Percentiles rank a stretch among this genome's conserved stretches.
Conservation (phyloP, 192 early-diverging fungal genomes). For the Backusella mclennaniae region DNA sequence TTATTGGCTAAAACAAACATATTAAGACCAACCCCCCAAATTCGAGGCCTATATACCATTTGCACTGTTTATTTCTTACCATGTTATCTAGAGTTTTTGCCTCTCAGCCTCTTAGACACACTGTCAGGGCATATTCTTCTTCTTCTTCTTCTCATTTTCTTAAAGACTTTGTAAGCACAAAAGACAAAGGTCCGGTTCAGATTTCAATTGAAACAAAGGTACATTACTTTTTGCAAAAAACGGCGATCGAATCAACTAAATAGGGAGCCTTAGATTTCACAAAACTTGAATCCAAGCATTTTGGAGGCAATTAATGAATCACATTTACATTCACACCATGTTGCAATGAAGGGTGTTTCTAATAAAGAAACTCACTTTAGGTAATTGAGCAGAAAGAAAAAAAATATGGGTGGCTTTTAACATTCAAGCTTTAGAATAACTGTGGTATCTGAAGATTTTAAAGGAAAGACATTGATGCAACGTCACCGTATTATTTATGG, state of each 20-base stretch:
- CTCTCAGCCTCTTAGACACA: background rate
- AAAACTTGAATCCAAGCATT: conserved; percentile 50
- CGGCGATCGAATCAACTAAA: too few species aligned
- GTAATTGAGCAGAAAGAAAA: conserved; percentile 26
- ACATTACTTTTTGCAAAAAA: background rate
- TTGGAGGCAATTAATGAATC: conserved; percentile 81
- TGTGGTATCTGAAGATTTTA: conserved; percentile 69
- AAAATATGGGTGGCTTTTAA: background rate
- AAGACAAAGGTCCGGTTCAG: conserved; percentile 33
- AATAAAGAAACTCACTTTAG: conserved; percentile 84
- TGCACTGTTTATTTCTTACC: background rate
- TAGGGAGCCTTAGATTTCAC: background rate
- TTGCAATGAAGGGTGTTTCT: conserved; percentile 77
- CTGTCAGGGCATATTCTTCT: background rate
- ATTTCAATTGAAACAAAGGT: conserved; percentile 31
- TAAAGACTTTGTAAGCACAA: conserved; percentile 26
- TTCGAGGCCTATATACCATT: background rate
- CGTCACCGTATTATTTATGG: conserved; percentile 70
- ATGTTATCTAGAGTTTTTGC: conserved; percentile 2
- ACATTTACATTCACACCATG: conserved; percentile 77
- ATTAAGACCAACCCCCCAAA: background rate
- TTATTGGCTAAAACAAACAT: background rate
- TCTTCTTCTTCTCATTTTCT: conserved; percentile 27
- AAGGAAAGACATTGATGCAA: conserved; percentile 47
- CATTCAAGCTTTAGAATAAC: conserved; percentile 36